Base-by-base conservation (phyloP, 805 yeast species). In the Yarrowia sp. region DNA sequence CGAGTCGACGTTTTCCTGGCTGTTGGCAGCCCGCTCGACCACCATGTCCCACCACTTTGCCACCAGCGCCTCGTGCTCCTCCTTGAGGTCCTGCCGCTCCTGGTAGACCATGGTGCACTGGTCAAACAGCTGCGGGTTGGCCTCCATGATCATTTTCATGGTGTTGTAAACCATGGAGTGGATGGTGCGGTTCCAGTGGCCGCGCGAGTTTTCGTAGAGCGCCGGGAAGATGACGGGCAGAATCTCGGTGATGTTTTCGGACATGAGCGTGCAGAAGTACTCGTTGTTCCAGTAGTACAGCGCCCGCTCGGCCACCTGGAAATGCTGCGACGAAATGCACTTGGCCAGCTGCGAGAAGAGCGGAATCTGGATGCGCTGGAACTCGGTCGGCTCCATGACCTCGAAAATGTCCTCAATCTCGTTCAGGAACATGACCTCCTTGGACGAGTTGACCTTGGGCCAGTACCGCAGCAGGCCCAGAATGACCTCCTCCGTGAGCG, bases 321-420 rank as follows among this genome's bases (percentile, higher is more conserved):
- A 96, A 80, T 95, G 98, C 34, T 97, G 91, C 1, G 97, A 90
- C 34, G 96, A 85, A 46, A 95, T 93, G 79, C 98, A 94, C 78
- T 90, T 92, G 63, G 97, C 90, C 71, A 95, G 83, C 79, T 95
- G 99, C 38, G 94, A 96, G 79, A 93, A 93, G 58, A 95, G 81
- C 3, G 98, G 98, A 2, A 92, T 90, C 78, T 93, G 96, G 71
- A 95, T 91, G 79, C 92, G 91, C 71, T 87, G 85, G 76, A 95
- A 95, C 79, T 95, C 98, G 68, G 85, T 81, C 14, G 98, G 97
- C 78, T 94, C 98, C 82, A 94, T 92, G 36, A 92, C 95, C 79
- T 95, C 99, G 76, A 93, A 91, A 4, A 95, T 93, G 76, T 95
- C 99, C 78, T 95, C 99, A 71, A 95, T 86, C 80, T 95, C 99